Conservation (phyloP, 768 basidiomycete genomes). For the Xerocomellus dryophilus region DNA sequence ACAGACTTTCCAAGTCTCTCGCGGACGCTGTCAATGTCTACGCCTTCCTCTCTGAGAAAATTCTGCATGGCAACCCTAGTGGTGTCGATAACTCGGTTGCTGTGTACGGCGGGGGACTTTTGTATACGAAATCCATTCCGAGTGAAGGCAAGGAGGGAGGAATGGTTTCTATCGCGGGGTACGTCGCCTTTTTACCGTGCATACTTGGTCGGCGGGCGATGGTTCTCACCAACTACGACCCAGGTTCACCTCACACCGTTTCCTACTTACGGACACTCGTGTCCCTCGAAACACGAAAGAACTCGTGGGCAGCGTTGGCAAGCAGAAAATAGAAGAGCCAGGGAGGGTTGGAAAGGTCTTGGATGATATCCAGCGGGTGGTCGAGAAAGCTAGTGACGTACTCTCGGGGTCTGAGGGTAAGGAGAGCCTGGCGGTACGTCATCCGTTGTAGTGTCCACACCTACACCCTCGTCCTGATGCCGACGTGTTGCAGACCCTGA, state of each 20-base stretch:
- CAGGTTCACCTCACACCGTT: slow-evolving; percentile 87
- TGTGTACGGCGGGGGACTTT: slow-evolving; percentile 88
- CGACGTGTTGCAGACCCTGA: slow-evolving; percentile 54
- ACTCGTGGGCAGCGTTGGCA: slow-evolving; percentile 85
- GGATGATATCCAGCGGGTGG: slow-evolving; percentile 78
- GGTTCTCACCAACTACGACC: slow-evolving; percentile 3
- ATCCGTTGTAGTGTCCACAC: background rate
- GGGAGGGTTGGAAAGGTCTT: slow-evolving; percentile 76
- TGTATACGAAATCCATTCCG: slow-evolving; percentile 72
- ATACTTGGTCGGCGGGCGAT: background rate
- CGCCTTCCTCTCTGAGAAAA: slow-evolving; percentile 94
- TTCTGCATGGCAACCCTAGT: slow-evolving; percentile 94
- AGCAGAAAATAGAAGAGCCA: slow-evolving; percentile 78
- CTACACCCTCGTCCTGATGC: background rate
- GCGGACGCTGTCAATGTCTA: slow-evolving; percentile 87
- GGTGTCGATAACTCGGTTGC: slow-evolving; percentile 96
- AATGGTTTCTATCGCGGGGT: slow-evolving; percentile 87
- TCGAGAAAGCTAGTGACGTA: slow-evolving; percentile 72
- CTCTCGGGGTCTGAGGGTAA: slow-evolving; percentile 52
- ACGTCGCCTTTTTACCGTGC: slow-evolving; percentile 27
- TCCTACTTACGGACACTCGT: slow-evolving; percentile 90
- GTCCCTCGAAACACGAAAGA: slow-evolving; percentile 93
- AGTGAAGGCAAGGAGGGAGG: slow-evolving; percentile 65
- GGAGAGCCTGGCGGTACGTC: slow-evolving; percentile 53
- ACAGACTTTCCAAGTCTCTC: slow-evolving; percentile 57